Base-by-base conservation (phyloP, 2,329 filamentous ascomycete genomes). In the Neonectria sp. region DNA sequence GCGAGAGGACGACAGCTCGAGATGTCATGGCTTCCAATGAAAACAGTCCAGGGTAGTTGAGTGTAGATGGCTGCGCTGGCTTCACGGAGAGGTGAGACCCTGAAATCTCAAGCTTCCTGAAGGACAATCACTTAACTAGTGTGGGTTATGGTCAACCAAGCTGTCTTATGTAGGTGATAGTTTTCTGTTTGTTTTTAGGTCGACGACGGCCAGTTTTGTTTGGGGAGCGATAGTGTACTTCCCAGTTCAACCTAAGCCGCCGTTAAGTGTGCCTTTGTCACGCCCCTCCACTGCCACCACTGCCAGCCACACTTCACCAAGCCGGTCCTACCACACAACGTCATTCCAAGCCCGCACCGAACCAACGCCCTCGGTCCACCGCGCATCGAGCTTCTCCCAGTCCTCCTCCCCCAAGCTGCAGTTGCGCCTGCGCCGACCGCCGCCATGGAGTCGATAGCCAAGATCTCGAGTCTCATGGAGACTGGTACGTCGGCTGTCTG, bases 391-490 rank as follows among this genome's bases (percentile, higher is more conserved):
- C 58, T 52, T 55, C 55, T 46, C 43, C 65, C 55, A 68, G 66
- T 64, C 55, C 61, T 67, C 55, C 48, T 37, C 37, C 61, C 48
- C 21, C 46, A 66, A 70, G 64, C 71, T 63, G 61, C 59, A 70
- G 62, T 43, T 45, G 43, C 60, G 65, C 68, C 68, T 24, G 51
- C 51, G n/a, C 51, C 66, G 69, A 67, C 72, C 72, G 67, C 68
- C 72, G 76, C 67, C 64, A 99, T 99, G 96, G 96, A 99, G 89
- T 97, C 95, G 25, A 95, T 98, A 79, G 95, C 95, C 71, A 90
- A 93, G 78, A 97, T 99, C 82, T 97, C 95, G 75, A 94, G 91
- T 80, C 90, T 98, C 83, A 91, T 99, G 81, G 96, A 98, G 86
- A 96, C 93, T 83, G 95, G 95, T 97, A 87, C 77, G 88, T 75